Evolutionary conservation across 495 filamentous ascomycete species (phyloP), one percentile per base, ranked within the genome.

Genomic region (Penicillium samsonianum): DNA sequence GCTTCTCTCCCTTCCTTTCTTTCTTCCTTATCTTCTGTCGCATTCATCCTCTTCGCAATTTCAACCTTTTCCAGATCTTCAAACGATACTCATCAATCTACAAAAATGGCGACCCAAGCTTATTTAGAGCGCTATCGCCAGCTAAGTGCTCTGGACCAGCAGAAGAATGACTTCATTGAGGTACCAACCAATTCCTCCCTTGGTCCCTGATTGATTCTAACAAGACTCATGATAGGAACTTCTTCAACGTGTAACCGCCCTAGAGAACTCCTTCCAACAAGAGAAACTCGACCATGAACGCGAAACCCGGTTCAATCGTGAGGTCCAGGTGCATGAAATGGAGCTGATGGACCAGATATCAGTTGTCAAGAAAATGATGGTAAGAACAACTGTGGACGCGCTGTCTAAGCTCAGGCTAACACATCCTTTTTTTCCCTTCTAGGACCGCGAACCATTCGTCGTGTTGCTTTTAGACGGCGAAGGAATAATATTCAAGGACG

Each of bases 381-480:
- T 82, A 61, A 72, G 66, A 54, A 50, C 48, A 51, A 42, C 28
- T 19, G 45, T 35, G 53, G 46, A 46, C 26, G 14, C 12, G 50
- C 8, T 33, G 35, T 31, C 5, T 50, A 46, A 44, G 25, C 25
- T n/a, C 54, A 52, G 44, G 58, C 67, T 70, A 49, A 71, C 67
- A 51, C 70, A 43, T 67, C 47, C 40, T 57, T 37, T 51, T 40
- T 38, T 57, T 57, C n/a, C 41, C 25, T 20, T 53, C 45, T 67
- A 92, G 89, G 86, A 86, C 45, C 83, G 82, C 48, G 88, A 92
- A 76, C 84, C 87, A 9, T 93, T 91, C 65, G 78, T 92, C 61
- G 67, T 90, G 26, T 80, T 90, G 17, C 74, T 95, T 56, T 81
- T 95, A 50, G 90, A 95, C 65, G 90, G 88, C 26, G 87, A 92